Base-by-base conservation (phyloP, 192 early-diverging fungal genomes). In the Phycomyces nitens region DNA sequence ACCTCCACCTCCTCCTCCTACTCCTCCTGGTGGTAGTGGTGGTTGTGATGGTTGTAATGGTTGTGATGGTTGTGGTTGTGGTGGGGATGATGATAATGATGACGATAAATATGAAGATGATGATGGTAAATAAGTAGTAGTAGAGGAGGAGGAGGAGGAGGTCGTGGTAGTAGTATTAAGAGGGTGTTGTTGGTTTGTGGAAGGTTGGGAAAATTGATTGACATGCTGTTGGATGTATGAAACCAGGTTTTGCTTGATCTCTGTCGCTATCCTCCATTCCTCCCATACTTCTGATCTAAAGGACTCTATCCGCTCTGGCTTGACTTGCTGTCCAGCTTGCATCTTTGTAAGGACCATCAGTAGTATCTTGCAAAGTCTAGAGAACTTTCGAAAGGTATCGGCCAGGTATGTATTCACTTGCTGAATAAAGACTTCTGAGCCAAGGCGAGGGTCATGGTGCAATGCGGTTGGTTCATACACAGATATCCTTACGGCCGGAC, bases 351-450 rank as follows among this genome's bases (percentile, higher is more conserved):
- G 62, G 2, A 70, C 60, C 14, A 64, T 39, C n/a, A 70, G 18
- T 11, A 70, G 24, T 18, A 70, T 57, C 29, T 70, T 57, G 24
- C 61, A 70, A 10, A 70, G 47, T 21, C 68, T 52, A 42, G 60
- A 41, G 39, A 70, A 70, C 27, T 70, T 70, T 29, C 56, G 44
- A 64, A 64, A 70, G 0, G 68, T 70, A 3, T 43, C 18, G 9
- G 55, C 49, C 6, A 70, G 41, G 38, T 70, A 70, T 20, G 53
- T 26, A 20, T 65, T 65, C 4, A 65, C 55, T 34, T 65, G 64
- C 6, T 57, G 53, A 16, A 65, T 29, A 29, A 44, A 58, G 7
- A 18, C 34, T 34, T 54, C 40, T 53, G 49, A 40, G 58, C 14
- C 62, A 21, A 26, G 53, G 7, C 53, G 53, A 12, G 53, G 23